A percentile compares a stretch with the other conserved stretches of the same genome.
phyloP scores from a whole-genome alignment of 257 asterid genomes.

The Fraxinus cuspidata region DNA sequence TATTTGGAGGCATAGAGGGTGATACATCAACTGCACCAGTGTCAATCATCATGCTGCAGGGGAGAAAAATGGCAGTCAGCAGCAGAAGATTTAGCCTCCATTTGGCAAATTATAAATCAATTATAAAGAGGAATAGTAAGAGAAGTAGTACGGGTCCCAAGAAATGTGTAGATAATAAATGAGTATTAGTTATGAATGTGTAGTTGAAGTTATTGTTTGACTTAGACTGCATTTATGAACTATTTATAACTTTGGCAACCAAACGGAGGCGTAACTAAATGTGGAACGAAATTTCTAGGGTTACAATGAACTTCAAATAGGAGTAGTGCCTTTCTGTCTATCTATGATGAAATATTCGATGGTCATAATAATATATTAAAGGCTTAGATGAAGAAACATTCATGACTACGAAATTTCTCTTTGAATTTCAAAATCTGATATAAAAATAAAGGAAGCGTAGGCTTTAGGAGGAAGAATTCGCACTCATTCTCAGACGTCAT shows the following conservation, averaged over 20 bases:
- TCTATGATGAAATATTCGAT: not conserved
- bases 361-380: not conserved
- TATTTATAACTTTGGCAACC: no score
- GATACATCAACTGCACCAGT: conserved; percentile 42
- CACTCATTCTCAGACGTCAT: conserved; percentile 67
- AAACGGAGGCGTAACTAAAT: not conserved
- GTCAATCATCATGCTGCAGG: conserved; percentile 48
- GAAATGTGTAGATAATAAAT: no score
- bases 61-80: conserved; percentile 1
- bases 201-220: no score
- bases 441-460: not conserved
- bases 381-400: not conserved
- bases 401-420: not conserved
- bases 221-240: no score
- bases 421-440: not conserved
- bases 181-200: no score
- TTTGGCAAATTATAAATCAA: no score
- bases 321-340: not conserved
- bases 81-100: not conserved
- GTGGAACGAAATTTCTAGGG: not conserved
- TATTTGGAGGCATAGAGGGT: conserved; percentile 49
- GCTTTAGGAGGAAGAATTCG: conserved; percentile 22
- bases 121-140: no score
- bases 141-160: no score
- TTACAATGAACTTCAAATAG: not conserved